Conservation (phyloP, 148 eudicot genomes). For the Linanthus parryae region DNA sequence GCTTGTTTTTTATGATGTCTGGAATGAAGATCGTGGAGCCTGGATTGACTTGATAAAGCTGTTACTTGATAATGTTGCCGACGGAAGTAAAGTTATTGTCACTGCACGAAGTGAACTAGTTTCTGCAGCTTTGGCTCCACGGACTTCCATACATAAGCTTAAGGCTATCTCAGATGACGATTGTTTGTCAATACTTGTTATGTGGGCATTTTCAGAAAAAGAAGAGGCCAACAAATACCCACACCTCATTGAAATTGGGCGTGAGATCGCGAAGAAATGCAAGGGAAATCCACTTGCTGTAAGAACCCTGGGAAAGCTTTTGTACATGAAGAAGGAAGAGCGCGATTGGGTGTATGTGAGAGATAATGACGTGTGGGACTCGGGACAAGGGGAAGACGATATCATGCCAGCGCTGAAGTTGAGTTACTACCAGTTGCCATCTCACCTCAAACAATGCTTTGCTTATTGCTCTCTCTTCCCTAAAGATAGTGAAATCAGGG, state of each 20-base stretch:
- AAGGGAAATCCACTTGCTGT: not conserved
- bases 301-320: not conserved
- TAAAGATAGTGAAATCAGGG: not conserved
- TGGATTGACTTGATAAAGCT: not conserved
- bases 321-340: conserved; percentile 6
- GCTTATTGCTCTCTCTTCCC: conserved; percentile 8
- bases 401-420: not conserved
- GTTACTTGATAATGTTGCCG: conserved; percentile 5
- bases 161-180: too few relatives aligned
- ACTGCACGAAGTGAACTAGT: too few relatives aligned
- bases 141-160: too few relatives aligned
- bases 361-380: too few relatives aligned
- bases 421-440: too few relatives aligned
- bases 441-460: too few relatives aligned
- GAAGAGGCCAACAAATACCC: not conserved
- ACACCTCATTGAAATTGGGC: not conserved
- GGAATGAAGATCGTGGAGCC: too few relatives aligned
- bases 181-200: not conserved
- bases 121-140: too few relatives aligned
- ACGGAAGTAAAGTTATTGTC: not conserved
- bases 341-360: conserved; percentile 1
- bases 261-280: not conserved
- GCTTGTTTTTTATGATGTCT: conserved; percentile 16
- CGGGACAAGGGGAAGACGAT: not conserved
- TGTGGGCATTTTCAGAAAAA: not conserved